Base-by-base conservation (phyloP, 352 stramenopile genomes). In the Globisporangium barbulae region DNA sequence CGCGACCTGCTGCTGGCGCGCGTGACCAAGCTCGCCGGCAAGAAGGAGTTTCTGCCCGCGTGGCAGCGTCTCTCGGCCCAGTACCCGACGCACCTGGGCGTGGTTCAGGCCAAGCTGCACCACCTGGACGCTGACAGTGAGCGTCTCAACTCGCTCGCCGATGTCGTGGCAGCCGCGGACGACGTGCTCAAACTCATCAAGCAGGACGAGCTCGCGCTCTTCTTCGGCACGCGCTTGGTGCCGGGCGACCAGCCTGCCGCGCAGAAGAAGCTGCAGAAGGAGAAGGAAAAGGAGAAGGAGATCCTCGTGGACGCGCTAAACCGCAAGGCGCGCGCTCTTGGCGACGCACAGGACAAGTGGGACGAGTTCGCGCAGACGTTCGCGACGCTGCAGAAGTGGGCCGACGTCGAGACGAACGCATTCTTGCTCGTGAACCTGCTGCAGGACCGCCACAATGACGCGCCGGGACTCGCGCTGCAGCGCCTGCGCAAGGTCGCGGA, bases 211-310 rank as follows among this genome's bases (percentile, higher is more conserved):
- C 64, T 95, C 54, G 86, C 86, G 22, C 63, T 79, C 22, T 91
- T 86, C 74, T 95, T 91, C 57, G 86, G 86, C 17, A 89, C 81
- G 39, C 81, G 85, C 15, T 67, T 65, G 5, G 79, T 89, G 28
- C 67, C 80, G 35, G 74, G 74, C 17, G 81, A 90, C 47, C 60
- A 78, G 39, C 71, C 72, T 53, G 70, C 80, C 31, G 67, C 53
- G 10, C 70, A 87, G 59, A 90, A 90, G 67, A 89, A 92, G 68
- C 48, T 85, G 42, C 78, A 84, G 50, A 90, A 95, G 73, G 76
- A 89, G 45, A 90, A 90, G 69, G 82, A 90, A 31, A 68, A 77
- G 35, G 79, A 88, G 57, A 88, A 89, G 53, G 55, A 76, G 65
- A 90, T 90, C 30, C 67, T 93, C 25, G 69, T 77, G 9, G 86